Base-by-base conservation (phyloP, 768 basidiomycete species). In the Tylopilus rubrobrunneus region DNA sequence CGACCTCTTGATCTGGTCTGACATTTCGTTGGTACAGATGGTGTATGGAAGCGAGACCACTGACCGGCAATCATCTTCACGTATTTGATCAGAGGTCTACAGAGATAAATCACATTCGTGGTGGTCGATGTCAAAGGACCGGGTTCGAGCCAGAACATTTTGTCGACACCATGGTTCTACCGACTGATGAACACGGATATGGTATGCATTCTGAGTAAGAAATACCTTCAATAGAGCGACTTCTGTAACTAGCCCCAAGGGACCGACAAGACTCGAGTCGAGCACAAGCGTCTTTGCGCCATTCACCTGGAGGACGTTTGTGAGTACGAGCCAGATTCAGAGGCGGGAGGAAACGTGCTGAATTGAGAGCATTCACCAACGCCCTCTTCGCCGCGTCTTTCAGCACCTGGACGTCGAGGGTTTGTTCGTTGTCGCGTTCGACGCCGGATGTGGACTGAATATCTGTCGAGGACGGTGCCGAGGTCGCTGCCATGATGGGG, bases 81-180 rank as follows among this genome's bases (percentile, higher is more conserved):
- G 67, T 85, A 83, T 56, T 81, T 87, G 56, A 97, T 89, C 62
- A 81, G 78, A 3, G 96, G 93, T 31, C 94, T 80, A 69, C 91
- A 96, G 9, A 99, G 80, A 72, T 98, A 99, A 19, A 99, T 83
- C 54, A 98, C 84, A 62, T 95, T 95, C 33, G 88, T 81, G 7
- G 95, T 94, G 4, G 84, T 79, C 3, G 91, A 87, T 12, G 83
- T 78, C 44, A 98, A 73, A 9, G 91, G 86, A 17, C 95, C 95
- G 11, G 87, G 71, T 71, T 98, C 97, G 23, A 99, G 83, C 96
- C 97, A 99, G 74, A 95, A 97, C 91, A 99, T 96, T 77, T 97
- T 97, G 75, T 98, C 95, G 4, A 99, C 92, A 6, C 93, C 95
- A 84, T 98, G 95, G 67, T 98, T 90, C 96, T 98, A 61, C 51